Conservation (phyloP, 176 grass and related monocot species). For the Oropetium thomaeum region DNA sequence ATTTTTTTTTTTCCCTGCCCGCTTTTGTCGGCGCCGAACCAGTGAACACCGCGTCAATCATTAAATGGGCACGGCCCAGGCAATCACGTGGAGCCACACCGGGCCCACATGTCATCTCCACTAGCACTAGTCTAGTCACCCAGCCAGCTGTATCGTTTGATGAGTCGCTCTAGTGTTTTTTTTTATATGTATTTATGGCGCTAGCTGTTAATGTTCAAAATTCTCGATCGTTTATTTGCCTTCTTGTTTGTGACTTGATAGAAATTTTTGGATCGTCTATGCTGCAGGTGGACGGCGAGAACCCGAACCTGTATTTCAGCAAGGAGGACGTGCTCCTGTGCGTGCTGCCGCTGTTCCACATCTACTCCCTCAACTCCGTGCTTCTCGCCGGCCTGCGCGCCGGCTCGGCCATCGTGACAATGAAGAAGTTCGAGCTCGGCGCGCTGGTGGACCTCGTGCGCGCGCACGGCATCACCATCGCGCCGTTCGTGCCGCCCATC, state of each 20-base stretch:
- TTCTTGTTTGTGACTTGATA: background rate
- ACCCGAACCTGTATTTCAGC: constrained; percentile 75
- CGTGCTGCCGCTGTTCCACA: constrained; percentile 94
- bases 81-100: background rate
- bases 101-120: background rate
- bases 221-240: too few species aligned
- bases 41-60: background rate
- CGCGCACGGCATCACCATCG: constrained; percentile 58
- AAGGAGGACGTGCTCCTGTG: constrained; percentile 67
- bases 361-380: constrained; percentile 97
- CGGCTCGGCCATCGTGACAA: constrained; percentile 62
- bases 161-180: too few species aligned
- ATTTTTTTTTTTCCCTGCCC: background rate
- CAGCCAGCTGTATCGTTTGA: background rate
- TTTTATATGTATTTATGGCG: too few species aligned
- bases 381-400: constrained; percentile 73
- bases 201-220: background rate
- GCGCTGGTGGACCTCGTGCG: constrained; percentile 75
- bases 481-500: constrained; percentile 87
- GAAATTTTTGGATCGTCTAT: background rate
- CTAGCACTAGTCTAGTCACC: background rate
- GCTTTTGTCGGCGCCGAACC: constrained; percentile 39
- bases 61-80: background rate
- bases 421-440: constrained; percentile 82
- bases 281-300: constrained; percentile 58